Evolutionary conservation across 495 filamentous ascomycete genomes (phyloP), one percentile per base, ranked within the genome.

Genomic region (Aspergillus leporis): DNA sequence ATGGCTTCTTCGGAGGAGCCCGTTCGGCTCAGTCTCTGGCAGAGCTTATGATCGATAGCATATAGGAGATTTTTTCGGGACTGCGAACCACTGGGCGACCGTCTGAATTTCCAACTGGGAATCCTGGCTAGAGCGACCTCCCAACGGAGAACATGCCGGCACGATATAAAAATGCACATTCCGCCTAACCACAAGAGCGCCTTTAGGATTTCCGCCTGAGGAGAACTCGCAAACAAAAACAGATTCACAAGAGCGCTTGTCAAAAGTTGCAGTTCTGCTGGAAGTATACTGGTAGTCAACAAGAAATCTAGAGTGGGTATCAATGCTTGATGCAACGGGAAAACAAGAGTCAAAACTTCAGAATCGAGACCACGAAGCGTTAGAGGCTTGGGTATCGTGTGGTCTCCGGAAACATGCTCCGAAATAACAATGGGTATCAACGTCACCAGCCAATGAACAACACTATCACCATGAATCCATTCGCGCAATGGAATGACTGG

Each of bases 171-270:
- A 18, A 96, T 64, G 51, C 82, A 81, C 49, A 97, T 70, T 28
- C 93, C 92, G 25, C 95, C 95, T 36, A 91, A 80, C 93, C 94
- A 98, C 7, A 98, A 77, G 30, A 97, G 67, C 9, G 87, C 83
- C 70, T 90, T 89, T 6, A 98, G 73, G 48, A 98, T 95, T 31
- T 89, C 75, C 7, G 85, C 85, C 73, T 98, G 95, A 1, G 94
- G 92, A 9, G 93, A 96, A 10, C 71, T 67, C 25, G 92, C 86
- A 60, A 92, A 83, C 14, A 96, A 68, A 40, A 92, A 77, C 43
- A 98, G 71, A 70, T 97, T 91, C 64, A 97, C 90, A 46, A 98
- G 80, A 14, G 86, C 85, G 36, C 84, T 82, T 21, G 92, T 92
- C 43, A 97, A 83, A 16, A 98, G 79, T 62, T 97, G 92, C 51